Evolutionary conservation across 1,139 yeast genomes (phyloP).

Genomic region (Yamadazyma diddensiae): DNA sequence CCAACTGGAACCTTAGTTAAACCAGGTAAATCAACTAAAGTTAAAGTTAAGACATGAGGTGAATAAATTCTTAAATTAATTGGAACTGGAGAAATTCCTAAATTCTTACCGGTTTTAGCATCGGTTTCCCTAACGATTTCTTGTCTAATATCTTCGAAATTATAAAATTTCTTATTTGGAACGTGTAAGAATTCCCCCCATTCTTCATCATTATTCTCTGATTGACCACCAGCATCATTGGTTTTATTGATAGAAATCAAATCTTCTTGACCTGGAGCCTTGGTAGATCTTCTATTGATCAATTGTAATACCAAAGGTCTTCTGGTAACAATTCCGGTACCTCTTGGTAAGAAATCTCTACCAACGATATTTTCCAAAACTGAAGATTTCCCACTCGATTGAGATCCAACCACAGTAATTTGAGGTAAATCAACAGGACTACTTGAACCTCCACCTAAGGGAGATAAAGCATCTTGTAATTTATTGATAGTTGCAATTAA

Average conservation of each 20-base stretch:
- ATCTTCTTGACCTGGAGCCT: constrained; percentile 19
- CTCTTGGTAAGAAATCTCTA: constrained; percentile 91
- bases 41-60: constrained; percentile 92
- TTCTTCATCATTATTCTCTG: constrained; percentile 83
- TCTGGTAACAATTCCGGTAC: constrained; percentile 94
- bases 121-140: constrained; percentile 95
- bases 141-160: constrained; percentile 85
- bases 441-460: constrained; percentile 81
- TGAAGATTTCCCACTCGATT: constrained; percentile 90
- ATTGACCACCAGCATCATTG: constrained; percentile 41
- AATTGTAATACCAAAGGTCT: constrained; percentile 84
- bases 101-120: constrained; percentile 86
- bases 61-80: constrained; percentile 92
- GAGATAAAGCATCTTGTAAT: constrained; percentile 90
- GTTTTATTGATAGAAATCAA: constrained; percentile 35
- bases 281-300: constrained; percentile 59
- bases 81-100: constrained; percentile 90
- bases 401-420: constrained; percentile 95
- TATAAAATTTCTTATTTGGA: constrained; percentile 83
- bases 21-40: constrained; percentile 96
- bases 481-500: constrained; percentile 90
- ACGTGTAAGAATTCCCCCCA: constrained; percentile 98
- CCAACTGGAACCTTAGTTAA: constrained; percentile 99
- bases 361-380: constrained; percentile 94
- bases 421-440: constrained; percentile 92